Base-by-base conservation (phyloP, 495 filamentous ascomycete genomes). In the Lophiotrema nucula region DNA sequence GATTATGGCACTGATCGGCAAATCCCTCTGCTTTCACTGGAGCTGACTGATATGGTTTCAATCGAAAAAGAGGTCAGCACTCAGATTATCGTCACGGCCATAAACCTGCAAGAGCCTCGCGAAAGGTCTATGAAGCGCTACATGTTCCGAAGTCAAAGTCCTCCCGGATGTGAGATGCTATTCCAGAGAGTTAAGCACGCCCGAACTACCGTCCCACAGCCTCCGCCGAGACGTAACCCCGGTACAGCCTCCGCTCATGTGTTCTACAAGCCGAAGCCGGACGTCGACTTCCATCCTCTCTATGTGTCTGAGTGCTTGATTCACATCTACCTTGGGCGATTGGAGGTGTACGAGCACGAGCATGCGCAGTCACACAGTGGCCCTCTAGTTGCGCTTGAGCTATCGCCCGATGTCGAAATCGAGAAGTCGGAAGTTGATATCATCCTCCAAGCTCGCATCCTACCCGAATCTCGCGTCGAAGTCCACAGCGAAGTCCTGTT, bases 11-110 rank as follows among this genome's bases (percentile, higher is more conserved):
- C 42, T 8, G 37, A 54, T 3, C 11, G 4, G 10, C 49, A 35
- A 31, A 15, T 18, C 12, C 50, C 44, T 13, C 27, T 61, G 18
- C 26, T 54, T 13, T 47, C 19, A 2, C 16, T 61, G 13, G 44
- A 60, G 18, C 33, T 60, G 19, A 41, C 41, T 19, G 37, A 46
- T 24, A 15, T 42, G 8, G 13, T 42, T 19, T 28, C 21, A 1
- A 16, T 60, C 12, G 23, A 47, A 28, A 31, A 45, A 37, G 6
- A 13, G 5, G n/a, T 3, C 6, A 47, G 12, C 22, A 4, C 27
- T 15, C 48, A 54, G 23, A 23, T 53, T 6, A 26, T 18, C 38
- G 8, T 56, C 42, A 56, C n/a, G 27, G 56, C 47, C 12, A 37
- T 11, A 3, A 39, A 26, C 2, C 33, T 46, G 13, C 37, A 1